Percentiles rank a stretch among this genome's conserved stretches.
phyloP scores from a whole-genome alignment of 176 grass and related monocot species.

The Secale cereale region DNA sequence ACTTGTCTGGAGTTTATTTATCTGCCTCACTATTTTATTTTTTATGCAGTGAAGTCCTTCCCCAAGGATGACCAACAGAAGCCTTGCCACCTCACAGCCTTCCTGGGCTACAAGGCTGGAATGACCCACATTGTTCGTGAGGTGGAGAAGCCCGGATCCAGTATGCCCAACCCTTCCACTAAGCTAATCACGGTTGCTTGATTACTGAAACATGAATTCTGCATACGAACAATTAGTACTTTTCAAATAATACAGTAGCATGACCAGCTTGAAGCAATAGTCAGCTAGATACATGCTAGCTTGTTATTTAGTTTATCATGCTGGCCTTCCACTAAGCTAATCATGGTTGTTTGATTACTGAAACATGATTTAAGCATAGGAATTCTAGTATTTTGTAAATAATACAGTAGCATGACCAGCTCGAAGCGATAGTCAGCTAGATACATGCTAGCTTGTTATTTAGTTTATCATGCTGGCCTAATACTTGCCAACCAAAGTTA shows the following conservation, averaged over 20 bases:
- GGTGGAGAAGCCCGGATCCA: constrained; percentile 94
- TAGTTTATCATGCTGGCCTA: background rate
- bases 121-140: constrained; percentile 97
- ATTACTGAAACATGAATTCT: background rate
- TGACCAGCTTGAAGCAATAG: background rate
- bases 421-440: background rate
- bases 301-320: background rate
- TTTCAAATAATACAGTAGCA: background rate
- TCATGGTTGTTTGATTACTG: background rate
- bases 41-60: constrained; percentile 76
- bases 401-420: background rate
- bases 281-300: background rate
- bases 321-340: too few relatives aligned
- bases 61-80: constrained; percentile 68
- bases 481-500: too few relatives aligned
- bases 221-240: background rate
- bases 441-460: background rate
- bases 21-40: background rate
- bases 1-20: background rate
- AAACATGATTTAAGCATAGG: too few relatives aligned
- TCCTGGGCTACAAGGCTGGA: constrained; percentile 90
- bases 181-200: background rate
- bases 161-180: constrained; percentile 41
- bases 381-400: background rate
- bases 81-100: constrained; percentile 60